These are phyloP conservation scores for Fusarium mundagurra DNA, from an alignment of 2,329 filamentous ascomycete genomes.

Conservation along the genomic window DNA sequence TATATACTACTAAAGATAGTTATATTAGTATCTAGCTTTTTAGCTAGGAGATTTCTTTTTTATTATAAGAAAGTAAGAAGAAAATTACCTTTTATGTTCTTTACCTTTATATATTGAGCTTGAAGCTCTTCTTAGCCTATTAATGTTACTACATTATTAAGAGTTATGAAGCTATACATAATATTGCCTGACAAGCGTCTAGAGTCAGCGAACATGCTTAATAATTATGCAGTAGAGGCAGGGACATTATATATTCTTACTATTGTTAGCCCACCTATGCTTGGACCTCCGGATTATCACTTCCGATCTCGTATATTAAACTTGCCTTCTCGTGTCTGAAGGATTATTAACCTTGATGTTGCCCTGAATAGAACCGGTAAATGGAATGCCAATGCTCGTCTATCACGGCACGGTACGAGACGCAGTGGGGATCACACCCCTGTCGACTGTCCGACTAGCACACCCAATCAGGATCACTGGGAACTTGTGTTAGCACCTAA, in stretches of 20 bases:
- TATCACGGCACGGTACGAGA: background rate
- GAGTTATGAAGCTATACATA: conserved; percentile 24
- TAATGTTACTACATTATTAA: fast-evolving
- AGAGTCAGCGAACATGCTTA: background rate
- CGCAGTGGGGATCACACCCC: background rate
- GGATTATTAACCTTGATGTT: background rate
- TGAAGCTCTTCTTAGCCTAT: fast-evolving
- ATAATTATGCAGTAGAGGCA: fast-evolving
- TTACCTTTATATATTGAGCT: fast-evolving
- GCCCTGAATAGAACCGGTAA: background rate
- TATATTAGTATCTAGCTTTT: too few relatives aligned
- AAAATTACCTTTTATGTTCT: too few relatives aligned
- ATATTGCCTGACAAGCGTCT: background rate
- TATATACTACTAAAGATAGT: too few relatives aligned
- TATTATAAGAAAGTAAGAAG: fast-evolving
- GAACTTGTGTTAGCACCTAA: background rate
- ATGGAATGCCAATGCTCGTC: background rate
- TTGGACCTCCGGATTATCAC: too few relatives aligned
- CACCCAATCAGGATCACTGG: background rate
- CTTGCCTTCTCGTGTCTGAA: fast-evolving
- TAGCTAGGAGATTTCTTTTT: too few relatives aligned
- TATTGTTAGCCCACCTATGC: background rate
- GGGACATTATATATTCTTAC: background rate
- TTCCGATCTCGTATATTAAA: fast-evolving
- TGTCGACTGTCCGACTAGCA: background rate